Evolutionary conservation across 2,329 filamentous ascomycete species (phyloP).

Genomic region (Neospermospora avenae): DNA sequence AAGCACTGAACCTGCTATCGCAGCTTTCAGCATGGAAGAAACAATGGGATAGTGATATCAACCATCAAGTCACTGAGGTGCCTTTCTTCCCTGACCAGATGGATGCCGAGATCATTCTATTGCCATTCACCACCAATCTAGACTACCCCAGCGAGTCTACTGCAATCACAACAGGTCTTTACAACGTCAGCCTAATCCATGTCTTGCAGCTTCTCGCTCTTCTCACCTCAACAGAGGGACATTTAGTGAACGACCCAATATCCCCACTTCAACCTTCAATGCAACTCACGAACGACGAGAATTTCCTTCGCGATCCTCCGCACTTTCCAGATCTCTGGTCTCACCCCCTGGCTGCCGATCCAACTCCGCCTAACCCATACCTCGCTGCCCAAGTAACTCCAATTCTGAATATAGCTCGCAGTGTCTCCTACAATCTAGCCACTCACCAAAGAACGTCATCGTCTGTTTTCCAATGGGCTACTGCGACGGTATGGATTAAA

Average conservation of each 20-base stretch:
- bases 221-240: slow-evolving; percentile 7
- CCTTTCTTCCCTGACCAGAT: neutral
- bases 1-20: slow-evolving; percentile 1
- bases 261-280: neutral
- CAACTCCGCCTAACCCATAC: slow-evolving; percentile 14
- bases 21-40: slow-evolving; percentile 10
- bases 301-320: neutral
- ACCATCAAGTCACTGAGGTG: neutral
- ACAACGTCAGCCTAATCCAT: slow-evolving; percentile 32
- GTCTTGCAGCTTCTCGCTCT: slow-evolving; percentile 28
- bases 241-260: neutral
- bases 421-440: slow-evolving; percentile 25
- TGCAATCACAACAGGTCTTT: slow-evolving; percentile 31
- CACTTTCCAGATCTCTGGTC: neutral
- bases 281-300: neutral
- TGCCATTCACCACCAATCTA: slow-evolving; percentile 7
- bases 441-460: slow-evolving; percentile 14
- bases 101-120: neutral
- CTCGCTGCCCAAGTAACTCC: slow-evolving; percentile 15
- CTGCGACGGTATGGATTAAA: slow-evolving; percentile 24
- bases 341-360: neutral
- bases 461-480: slow-evolving; percentile 28
- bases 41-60: slow-evolving; percentile 9
- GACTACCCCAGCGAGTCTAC: slow-evolving; percentile 10
- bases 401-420: slow-evolving; percentile 27